phyloP scores from a whole-genome alignment of 75 land plant species.

The Selaginella tamariscina region DNA sequence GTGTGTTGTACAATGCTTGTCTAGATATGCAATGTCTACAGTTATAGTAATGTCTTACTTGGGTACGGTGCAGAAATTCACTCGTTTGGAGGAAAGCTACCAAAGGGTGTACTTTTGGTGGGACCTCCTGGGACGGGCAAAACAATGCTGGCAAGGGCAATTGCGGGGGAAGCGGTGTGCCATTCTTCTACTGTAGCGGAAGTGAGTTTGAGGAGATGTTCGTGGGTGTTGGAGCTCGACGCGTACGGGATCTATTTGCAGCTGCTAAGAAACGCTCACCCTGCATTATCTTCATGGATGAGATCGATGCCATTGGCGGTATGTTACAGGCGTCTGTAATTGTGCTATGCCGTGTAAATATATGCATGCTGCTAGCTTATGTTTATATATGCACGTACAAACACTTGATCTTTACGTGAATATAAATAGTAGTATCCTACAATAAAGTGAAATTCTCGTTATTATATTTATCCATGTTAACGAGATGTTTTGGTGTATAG shows the following conservation, averaged over 20 bases:
- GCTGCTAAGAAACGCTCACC: conserved; percentile 96
- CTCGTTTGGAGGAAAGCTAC: conserved; percentile 96
- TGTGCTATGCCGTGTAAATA: no score
- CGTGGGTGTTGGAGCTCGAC: conserved; percentile 95
- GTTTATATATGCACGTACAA: no score
- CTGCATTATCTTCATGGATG: conserved; percentile 95
- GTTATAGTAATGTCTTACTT: no score
- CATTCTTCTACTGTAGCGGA: conserved; percentile 97
- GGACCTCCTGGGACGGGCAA: conserved; percentile 98
- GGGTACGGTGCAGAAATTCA: conserved; percentile 51
- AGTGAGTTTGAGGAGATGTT: conserved; percentile 99
- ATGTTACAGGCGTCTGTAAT: no score
- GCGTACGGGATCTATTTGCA: conserved; percentile 86
- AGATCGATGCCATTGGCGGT: conserved; percentile 99
- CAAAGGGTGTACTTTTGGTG: conserved; percentile 92
- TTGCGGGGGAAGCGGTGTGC: conserved; percentile 99
- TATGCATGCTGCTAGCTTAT: no score
- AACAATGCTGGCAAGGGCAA: conserved; percentile 94
- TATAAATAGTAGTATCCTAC: no score
- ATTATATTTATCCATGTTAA: no score
- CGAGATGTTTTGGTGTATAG: no score
- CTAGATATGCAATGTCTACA: no score
- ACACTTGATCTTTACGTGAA: no score
- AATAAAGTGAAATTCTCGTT: no score
- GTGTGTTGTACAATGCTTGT: no score